phyloP scores from a whole-genome alignment of 805 yeast species.

The Lachancea kluyveri region DNA sequence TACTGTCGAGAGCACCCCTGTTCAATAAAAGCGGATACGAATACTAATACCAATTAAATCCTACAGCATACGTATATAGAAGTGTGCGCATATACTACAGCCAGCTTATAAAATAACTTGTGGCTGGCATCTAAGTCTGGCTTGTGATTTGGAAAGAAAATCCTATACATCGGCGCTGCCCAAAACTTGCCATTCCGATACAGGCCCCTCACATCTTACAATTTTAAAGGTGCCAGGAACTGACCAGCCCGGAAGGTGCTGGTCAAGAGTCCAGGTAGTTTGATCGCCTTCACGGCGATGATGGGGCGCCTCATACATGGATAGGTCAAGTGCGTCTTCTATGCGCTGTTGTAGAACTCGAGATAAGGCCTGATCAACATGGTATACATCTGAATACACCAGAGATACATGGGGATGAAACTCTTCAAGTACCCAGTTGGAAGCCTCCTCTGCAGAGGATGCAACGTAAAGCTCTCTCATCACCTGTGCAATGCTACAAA shows the following conservation, averaged over 20 bases:
- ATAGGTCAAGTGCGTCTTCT: constrained; percentile 53
- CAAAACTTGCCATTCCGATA: constrained; percentile 58
- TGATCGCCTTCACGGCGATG: constrained; percentile 11
- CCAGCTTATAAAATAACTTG: too few relatives aligned
- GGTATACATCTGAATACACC: constrained; percentile 58
- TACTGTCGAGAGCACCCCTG: too few relatives aligned
- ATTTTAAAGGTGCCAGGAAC: constrained; percentile 58
- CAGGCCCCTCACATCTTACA: constrained; percentile 67
- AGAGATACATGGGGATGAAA: constrained; percentile 71
- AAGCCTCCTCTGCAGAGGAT: constrained; percentile 39
- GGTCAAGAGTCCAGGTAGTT: constrained; percentile 18
- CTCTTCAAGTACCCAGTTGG: constrained; percentile 49
- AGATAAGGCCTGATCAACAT: constrained; percentile 60
- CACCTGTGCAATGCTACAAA: constrained; percentile 36
- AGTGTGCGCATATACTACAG: too few relatives aligned
- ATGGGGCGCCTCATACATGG: constrained; percentile 9
- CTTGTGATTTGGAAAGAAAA: too few relatives aligned
- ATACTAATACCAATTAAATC: too few relatives aligned
- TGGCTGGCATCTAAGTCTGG: too few relatives aligned
- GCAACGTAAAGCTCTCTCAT: constrained; percentile 52
- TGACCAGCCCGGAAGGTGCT: constrained; percentile 43
- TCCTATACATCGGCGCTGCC: constrained; percentile 37
- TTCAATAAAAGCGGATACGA: too few relatives aligned
- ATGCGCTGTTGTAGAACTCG: constrained; percentile 59
- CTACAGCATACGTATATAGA: too few relatives aligned